Evolutionary conservation across 306 rosid species (phyloP), one percentile per base, ranked within the genome.

Genomic region (Hylodesmum podocarpum): DNA sequence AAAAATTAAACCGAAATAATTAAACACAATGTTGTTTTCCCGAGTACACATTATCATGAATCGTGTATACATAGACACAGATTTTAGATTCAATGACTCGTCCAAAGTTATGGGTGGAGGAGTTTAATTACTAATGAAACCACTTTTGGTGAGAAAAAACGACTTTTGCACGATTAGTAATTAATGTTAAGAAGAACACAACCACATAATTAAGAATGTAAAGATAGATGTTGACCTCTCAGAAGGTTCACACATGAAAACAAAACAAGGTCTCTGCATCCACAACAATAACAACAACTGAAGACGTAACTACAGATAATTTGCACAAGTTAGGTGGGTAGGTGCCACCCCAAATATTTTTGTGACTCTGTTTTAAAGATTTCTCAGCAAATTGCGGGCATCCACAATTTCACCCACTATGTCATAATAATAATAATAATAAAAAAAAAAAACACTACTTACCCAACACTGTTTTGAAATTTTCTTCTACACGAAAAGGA

Each of bases 241-340:
- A 2, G 15, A 11, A 51, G 50, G 68, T 31, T 80, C 61, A 33
- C 54, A 29, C 47, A n/a, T 72, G 47, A 21, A 64, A 51, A 8
- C 43, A 65, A 64, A 64, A 51, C 12, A 53, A 72, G 62, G 5
- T 5, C 11, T 58, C 33, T 50, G 34, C 66, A 59, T 78, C 50
- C 66, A 36, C 34, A 58, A 22, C 59, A 31, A 39, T 41, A 58
- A 36, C 34, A 58, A 22, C 59, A 31, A 39, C 15, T 2, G 10
- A 70, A 50, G 13, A 66, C 28, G 40, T 16, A 75, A 59, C 6
- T 3, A 33, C 6, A 14, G 50, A 29, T 25, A 31, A 29, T 78
- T 62, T 61, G 28, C 8, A 66, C 11, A n/a, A 43, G 25, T 50
- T 18, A 51, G 79, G 84, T 80, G 82, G 74, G 87, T 80, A 75